These are phyloP conservation scores for Diaporthe longicolla DNA, from an alignment of 2,329 filamentous ascomycete species.

Conservation along the genomic window DNA sequence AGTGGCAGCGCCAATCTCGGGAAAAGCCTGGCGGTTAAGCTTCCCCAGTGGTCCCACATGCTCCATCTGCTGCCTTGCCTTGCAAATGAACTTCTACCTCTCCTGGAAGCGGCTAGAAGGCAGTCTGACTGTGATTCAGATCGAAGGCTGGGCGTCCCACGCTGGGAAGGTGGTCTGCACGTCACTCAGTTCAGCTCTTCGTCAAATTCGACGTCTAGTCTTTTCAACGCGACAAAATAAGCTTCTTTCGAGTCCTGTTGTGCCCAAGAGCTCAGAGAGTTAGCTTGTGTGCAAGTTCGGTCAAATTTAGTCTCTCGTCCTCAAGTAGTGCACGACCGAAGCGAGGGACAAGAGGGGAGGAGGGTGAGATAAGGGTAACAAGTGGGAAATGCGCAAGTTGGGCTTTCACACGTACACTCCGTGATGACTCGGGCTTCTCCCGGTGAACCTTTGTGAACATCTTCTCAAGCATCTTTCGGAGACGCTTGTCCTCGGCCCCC, in stretches of 20 bases:
- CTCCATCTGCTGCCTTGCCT: background rate
- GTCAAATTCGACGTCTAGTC: constrained; percentile 65
- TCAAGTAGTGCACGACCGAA: constrained; percentile 29
- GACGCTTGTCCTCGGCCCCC: constrained; percentile 83
- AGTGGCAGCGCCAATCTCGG: background rate
- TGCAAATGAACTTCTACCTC: background rate
- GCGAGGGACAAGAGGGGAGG: background rate
- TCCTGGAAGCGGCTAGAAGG: background rate
- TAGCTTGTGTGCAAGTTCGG: background rate
- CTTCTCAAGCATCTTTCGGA: constrained; percentile 81
- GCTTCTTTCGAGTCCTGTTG: constrained; percentile 84
- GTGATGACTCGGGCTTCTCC: constrained; percentile 92
- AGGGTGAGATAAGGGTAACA: too few relatives aligned
- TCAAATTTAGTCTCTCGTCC: too few relatives aligned
- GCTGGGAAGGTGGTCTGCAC: too few relatives aligned
- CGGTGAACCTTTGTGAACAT: constrained; percentile 86
- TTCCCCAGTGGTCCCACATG: background rate
- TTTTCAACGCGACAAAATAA: constrained; percentile 84
- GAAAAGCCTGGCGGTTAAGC: background rate
- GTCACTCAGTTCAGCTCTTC: constrained; percentile 36
- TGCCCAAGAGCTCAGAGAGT: constrained; percentile 36
- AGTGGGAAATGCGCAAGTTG: background rate
- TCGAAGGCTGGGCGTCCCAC: background rate
- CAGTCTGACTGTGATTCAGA: background rate
- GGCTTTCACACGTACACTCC: constrained; percentile 73